Evolutionary conservation across 2,329 filamentous ascomycete genomes (phyloP), one percentile per base, ranked within the genome.

Genomic region (Aspergillus pseudoterreus): DNA sequence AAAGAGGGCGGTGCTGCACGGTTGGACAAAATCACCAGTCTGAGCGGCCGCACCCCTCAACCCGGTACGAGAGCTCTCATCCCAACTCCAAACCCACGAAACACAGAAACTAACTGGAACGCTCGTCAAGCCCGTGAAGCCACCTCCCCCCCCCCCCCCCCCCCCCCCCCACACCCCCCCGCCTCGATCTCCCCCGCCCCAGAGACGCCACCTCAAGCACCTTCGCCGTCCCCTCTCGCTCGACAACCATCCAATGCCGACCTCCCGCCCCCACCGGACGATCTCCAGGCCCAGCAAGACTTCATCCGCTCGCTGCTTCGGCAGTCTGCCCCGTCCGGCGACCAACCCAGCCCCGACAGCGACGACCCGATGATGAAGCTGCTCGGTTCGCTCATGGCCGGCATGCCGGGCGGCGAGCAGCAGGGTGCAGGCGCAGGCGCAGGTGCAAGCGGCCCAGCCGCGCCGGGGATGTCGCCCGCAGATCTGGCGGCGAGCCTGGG

Each of bases 21-120:
- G 55, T 71, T 86, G 41, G 80, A 84, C 51, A 80, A 81, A 59
- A 86, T 86, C 66, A 83, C 82, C 36, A 76, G 76, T 35, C 65
- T 85, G 49, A 83, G 82, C 52, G 83, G 82, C 57, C 70, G 76
- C 43, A 70, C 68, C 52, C 72, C 76, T 39, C 71, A 72, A 49
- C 62, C 63, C 47, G 63, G 72, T 75, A 65, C 46, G 63, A 50
- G 22, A 17, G 19, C 36, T 50, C 32, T 32, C 50, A 43, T 21
- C 48, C 6, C 49, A 42, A 4, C 46, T 46, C 11, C 43, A 47
- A 17, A 41, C 43, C 30, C 21, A 27, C 19, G 46, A 19, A n/a
- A 43, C 6, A 22, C 6, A 14, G 14, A 39, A 35, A 22, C 15
- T 35, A 6, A n/a, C 6, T 32, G 27, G 32, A 45, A 17, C 14